phyloP scores from a whole-genome alignment of 495 filamentous ascomycete species.

The Staphylotrichum tortipilum region DNA sequence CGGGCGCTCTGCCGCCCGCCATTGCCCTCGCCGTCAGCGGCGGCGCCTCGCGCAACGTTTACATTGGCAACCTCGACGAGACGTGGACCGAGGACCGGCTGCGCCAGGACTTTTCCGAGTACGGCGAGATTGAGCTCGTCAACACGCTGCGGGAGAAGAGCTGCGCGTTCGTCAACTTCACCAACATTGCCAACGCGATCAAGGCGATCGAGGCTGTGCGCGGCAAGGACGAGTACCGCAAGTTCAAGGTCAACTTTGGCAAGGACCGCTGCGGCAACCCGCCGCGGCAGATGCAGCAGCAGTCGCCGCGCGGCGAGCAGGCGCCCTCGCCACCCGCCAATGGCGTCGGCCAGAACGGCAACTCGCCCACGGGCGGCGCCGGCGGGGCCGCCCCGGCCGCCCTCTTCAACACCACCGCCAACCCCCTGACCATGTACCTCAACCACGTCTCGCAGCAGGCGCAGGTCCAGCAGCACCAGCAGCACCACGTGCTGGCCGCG shows the following conservation, averaged over 20 bases:
- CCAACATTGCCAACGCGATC: constrained; percentile 98
- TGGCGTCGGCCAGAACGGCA: constrained; percentile 47
- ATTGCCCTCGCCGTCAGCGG: constrained; percentile 95
- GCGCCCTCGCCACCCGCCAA: constrained; percentile 63
- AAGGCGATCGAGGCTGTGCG: constrained; percentile 96
- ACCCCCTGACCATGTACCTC: constrained; percentile 91
- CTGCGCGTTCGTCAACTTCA: constrained; percentile 99
- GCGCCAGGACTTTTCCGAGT: constrained; percentile 94
- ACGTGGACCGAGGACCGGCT: constrained; percentile 93
- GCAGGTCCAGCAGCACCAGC: constrained; percentile 64
- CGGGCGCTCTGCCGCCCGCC: constrained; percentile 88
- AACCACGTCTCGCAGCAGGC: constrained; percentile 76
- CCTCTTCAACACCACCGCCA: constrained; percentile 72
- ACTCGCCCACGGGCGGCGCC: constrained; percentile 38
- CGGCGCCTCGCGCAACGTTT: constrained; percentile 92
- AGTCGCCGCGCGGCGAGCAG: constrained; percentile 41
- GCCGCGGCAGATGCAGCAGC: constrained; percentile 69
- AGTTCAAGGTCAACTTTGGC: constrained; percentile 99
- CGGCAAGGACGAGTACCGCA: constrained; percentile 87
- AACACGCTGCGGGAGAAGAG: constrained; percentile 97
- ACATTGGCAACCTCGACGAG: constrained; percentile 95
- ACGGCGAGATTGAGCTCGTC: constrained; percentile 94
- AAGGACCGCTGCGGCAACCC: constrained; percentile 98
- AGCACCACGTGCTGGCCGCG: constrained; percentile 51
- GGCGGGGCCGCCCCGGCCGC: constrained; percentile 39